A percentile compares a stretch with the other conserved stretches of the same genome.
Conservation (phyloP, 208 protist genomes). For the Leishmania martiniquensis region DNA sequence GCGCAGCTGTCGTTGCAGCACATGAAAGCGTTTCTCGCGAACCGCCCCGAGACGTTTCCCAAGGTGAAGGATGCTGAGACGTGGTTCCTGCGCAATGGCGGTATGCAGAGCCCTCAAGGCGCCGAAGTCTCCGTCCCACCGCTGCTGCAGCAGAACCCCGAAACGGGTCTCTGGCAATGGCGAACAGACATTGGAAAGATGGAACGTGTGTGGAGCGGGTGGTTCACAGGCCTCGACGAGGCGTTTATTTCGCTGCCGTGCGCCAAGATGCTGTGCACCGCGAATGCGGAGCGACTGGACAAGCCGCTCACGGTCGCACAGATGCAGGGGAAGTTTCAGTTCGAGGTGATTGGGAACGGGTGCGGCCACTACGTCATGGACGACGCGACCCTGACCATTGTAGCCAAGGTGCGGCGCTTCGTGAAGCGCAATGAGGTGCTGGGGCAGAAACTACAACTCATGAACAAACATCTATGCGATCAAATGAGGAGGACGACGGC, state of each 20-base stretch:
- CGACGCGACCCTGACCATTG: conserved; percentile 69
- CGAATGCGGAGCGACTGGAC: conserved; percentile 88
- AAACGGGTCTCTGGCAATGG: conserved; percentile 60
- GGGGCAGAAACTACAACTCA: conserved; percentile 45
- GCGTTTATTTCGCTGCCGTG: conserved; percentile 74
- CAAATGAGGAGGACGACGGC: conserved; percentile 45
- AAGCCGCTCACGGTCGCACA: conserved; percentile 89
- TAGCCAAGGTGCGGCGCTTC: conserved; percentile 64
- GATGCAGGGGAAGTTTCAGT: conserved; percentile 96
- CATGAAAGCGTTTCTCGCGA: conserved; percentile 81
- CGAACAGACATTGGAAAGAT: conserved; percentile 72
- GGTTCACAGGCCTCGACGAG: conserved; percentile 90
- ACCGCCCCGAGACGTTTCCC: conserved; percentile 70
- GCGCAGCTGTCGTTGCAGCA: conserved; percentile 77
- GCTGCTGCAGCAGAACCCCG: conserved; percentile 42
- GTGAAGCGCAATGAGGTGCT: conserved; percentile 56
- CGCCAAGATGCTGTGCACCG: conserved; percentile 90
- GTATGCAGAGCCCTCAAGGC: conserved; percentile 68
- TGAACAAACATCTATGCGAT: conserved; percentile 21
- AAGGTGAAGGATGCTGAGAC: conserved; percentile 60
- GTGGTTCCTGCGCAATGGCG: conserved; percentile 82
- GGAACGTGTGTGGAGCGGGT: conserved; percentile 75
- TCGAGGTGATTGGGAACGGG: conserved; percentile 82
- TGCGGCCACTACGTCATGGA: conserved; percentile 94
- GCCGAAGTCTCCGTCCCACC: conserved; percentile 77